Conservation (phyloP, 2,329 filamentous ascomycete genomes). For the Hypoxylon sp. region DNA sequence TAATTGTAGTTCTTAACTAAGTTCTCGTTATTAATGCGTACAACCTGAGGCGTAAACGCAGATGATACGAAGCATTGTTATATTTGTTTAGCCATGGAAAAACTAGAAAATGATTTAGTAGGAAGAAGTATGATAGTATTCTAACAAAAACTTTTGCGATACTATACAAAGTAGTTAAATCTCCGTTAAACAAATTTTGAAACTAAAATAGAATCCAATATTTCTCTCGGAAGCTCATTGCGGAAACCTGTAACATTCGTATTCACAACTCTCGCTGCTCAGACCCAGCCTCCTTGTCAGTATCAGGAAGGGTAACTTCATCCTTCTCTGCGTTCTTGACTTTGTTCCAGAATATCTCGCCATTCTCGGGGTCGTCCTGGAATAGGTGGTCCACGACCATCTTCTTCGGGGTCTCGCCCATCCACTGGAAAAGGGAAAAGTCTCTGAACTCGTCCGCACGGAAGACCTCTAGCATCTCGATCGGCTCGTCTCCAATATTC, state of each 20-base stretch:
- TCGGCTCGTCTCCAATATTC: constrained; percentile 80
- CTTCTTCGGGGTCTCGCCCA: constrained; percentile 76
- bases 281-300: constrained; percentile 15
- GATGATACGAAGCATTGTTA: neutral
- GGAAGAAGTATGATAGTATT: neutral
- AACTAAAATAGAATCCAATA: neutral
- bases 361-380: constrained; percentile 69
- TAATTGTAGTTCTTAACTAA: neutral
- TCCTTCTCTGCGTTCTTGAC: constrained; percentile 73
- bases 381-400: constrained; percentile 77
- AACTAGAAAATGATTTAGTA: neutral
- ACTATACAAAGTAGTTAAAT: neutral
- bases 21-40: neutral
- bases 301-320: constrained; percentile 58
- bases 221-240: neutral
- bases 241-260: neutral
- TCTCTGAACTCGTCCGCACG: constrained; percentile 77
- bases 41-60: neutral
- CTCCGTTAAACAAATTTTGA: neutral
- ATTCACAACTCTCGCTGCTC: constrained; percentile 43
- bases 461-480: constrained; percentile 83
- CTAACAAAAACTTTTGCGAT: neutral
- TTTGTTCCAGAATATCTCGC: constrained; percentile 71
- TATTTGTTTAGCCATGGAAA: neutral
- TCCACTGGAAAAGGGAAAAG: constrained; percentile 80